These are phyloP conservation scores for Populus pruinosa DNA, from an alignment of 345 rosid species.

Conservation along the genomic window DNA sequence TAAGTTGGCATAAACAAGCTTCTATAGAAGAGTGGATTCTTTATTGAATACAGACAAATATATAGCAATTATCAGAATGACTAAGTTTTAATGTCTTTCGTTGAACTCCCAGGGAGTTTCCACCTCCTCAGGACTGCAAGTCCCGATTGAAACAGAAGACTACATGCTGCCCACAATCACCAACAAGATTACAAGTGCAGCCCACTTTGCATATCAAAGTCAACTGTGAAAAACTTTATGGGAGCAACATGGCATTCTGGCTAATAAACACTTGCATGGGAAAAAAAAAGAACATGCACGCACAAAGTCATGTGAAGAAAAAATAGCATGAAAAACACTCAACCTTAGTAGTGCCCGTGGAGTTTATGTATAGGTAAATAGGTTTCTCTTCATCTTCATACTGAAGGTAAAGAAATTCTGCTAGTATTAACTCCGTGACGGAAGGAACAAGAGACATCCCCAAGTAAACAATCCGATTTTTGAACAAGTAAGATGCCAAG, in stretches of 20 bases:
- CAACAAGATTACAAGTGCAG: not conserved
- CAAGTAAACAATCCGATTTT: constrained; percentile 82
- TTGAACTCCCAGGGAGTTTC: no score
- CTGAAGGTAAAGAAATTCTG: constrained; percentile 90
- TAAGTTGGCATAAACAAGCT: no score
- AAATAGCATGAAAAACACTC: not conserved
- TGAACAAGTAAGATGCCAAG: constrained; percentile 76
- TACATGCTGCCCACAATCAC: not conserved
- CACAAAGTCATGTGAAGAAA: constrained; percentile 6
- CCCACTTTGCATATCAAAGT: no score
- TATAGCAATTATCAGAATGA: no score
- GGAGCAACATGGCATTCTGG: no score
- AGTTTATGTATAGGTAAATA: constrained; percentile 85
- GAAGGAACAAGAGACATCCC: constrained; percentile 95
- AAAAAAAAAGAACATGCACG: not conserved
- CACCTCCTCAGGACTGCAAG: not conserved
- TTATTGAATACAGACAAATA: no score
- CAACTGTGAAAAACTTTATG: no score
- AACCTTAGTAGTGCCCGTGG: constrained; percentile 93
- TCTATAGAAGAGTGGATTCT: no score
- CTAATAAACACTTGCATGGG: no score
- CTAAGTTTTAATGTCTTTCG: no score
- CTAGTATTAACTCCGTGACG: constrained; percentile 76
- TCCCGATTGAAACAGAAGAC: not conserved
- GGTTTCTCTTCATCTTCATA: constrained; percentile 78